These are phyloP conservation scores for Brassica balearica DNA, from an alignment of 441 rosid species.

Conservation along the genomic window DNA sequence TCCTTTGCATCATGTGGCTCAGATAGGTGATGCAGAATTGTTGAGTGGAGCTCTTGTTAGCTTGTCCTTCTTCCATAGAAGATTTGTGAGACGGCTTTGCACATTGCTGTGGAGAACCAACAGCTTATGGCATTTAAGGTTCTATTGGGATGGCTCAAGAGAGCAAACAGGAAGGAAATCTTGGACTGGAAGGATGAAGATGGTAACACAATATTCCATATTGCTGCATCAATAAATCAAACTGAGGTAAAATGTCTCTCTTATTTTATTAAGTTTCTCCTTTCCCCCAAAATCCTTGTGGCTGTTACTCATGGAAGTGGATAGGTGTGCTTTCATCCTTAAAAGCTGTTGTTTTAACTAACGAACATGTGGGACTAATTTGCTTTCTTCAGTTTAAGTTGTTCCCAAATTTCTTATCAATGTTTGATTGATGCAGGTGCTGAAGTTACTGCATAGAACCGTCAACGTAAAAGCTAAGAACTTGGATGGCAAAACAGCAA, in stretches of 20 bases:
- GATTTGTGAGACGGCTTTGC: conserved; percentile 53
- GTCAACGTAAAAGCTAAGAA: background rate
- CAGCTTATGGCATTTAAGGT: conserved; percentile 33
- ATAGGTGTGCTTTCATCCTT: too few relatives aligned
- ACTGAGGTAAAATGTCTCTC: background rate
- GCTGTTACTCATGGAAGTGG: too few relatives aligned
- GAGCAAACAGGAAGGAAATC: background rate
- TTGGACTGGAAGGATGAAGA: conserved; percentile 17
- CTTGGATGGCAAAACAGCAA: background rate
- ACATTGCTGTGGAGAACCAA: conserved; percentile 37
- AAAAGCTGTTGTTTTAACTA: too few relatives aligned
- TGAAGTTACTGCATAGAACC: background rate
- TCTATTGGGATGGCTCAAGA: conserved; percentile 45
- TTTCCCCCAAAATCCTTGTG: background rate
- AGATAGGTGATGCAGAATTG: conserved; percentile 19
- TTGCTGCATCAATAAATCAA: conserved; percentile 13
- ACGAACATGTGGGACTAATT: too few relatives aligned
- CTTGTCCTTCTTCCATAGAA: conserved; percentile 7
- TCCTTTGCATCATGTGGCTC: conserved; percentile 29
- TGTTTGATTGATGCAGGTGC: background rate
- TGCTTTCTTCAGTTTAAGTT: too few relatives aligned
- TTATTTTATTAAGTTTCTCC: background rate
- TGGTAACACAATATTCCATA: conserved; percentile 1
- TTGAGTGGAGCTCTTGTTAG: conserved; percentile 36
- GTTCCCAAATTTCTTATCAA: too few relatives aligned